phyloP scores from a whole-genome alignment of 352 stramenopile genomes.

The Halophytophthora polymorphica region DNA sequence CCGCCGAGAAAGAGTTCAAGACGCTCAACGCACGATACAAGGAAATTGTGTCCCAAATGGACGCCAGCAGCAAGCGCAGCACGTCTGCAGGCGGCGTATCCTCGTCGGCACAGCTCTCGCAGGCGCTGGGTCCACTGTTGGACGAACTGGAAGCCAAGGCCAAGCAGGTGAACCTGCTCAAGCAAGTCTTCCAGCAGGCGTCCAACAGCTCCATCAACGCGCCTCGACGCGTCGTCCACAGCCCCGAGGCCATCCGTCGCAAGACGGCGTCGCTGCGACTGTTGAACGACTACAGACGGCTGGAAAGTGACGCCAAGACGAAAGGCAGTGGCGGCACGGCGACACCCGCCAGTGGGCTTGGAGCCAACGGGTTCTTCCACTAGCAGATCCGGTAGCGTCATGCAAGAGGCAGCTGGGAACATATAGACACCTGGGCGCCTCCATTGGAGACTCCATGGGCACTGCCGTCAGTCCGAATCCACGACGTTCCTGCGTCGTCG shows the following conservation, averaged over 20 bases:
- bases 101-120: slow-evolving; percentile 35
- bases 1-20: slow-evolving; percentile 45
- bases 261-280: slow-evolving; percentile 68
- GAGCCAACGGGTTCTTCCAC: slow-evolving; percentile 14
- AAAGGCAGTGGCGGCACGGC: slow-evolving; percentile 26
- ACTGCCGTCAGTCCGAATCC: slow-evolving; percentile 22
- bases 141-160: slow-evolving; percentile 64
- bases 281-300: slow-evolving; percentile 59
- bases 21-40: slow-evolving; percentile 43
- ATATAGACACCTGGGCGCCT: background rate
- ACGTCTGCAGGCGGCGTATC: slow-evolving; percentile 3
- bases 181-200: slow-evolving; percentile 58
- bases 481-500: slow-evolving; percentile 24
- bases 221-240: slow-evolving; percentile 43
- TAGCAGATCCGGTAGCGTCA: slow-evolving; percentile 3
- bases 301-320: slow-evolving; percentile 46
- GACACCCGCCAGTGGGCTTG: slow-evolving; percentile 1
- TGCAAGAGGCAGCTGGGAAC: background rate
- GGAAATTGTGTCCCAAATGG: slow-evolving; percentile 39
- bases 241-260: slow-evolving; percentile 48
- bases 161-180: slow-evolving; percentile 66
- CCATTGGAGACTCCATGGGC: slow-evolving; percentile 4
- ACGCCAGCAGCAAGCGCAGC: slow-evolving; percentile 19
- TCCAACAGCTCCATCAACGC: slow-evolving; percentile 59
- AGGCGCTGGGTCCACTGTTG: slow-evolving; percentile 38